These are phyloP conservation scores for Wickerhamiella lipophila DNA, from an alignment of 805 yeast genomes.

Conservation along the genomic window DNA sequence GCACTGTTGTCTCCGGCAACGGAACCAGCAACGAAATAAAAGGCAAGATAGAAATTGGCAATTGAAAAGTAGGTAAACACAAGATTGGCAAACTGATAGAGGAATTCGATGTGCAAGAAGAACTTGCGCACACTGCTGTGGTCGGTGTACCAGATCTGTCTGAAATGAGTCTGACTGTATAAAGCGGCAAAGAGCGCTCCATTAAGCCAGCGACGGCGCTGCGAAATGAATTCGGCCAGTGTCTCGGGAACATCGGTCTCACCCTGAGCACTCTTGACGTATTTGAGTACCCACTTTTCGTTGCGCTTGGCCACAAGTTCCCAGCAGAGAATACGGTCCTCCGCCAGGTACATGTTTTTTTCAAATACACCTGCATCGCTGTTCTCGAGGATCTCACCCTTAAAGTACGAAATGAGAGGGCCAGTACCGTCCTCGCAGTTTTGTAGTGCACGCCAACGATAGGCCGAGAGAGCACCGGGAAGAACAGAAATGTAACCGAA, in stretches of 20 bases:
- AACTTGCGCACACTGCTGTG: slow-evolving; percentile 73
- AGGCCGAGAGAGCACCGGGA: slow-evolving; percentile 94
- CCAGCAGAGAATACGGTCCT: slow-evolving; percentile 93
- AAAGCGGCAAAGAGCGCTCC: slow-evolving; percentile 97
- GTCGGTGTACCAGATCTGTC: slow-evolving; percentile 76
- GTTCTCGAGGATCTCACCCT: slow-evolving; percentile 61
- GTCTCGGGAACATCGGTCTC: slow-evolving; percentile 95
- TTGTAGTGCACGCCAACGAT: slow-evolving; percentile 73
- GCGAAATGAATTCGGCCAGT: slow-evolving; percentile 89
- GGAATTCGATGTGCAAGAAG: slow-evolving; percentile 73
- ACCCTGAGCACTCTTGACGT: slow-evolving; percentile 85
- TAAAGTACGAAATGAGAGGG: slow-evolving; percentile 76
- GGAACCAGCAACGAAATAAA: slow-evolving; percentile 85
- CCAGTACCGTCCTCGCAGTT: slow-evolving; percentile 88
- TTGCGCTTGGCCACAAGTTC: slow-evolving; percentile 78
- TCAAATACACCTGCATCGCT: slow-evolving; percentile 77
- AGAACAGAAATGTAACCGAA: slow-evolving; percentile 89
- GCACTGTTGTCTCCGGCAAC: slow-evolving; percentile 38
- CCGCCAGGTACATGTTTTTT: slow-evolving; percentile 95
- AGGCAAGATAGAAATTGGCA: slow-evolving; percentile 83
- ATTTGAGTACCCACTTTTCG: slow-evolving; percentile 80
- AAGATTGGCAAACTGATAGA: slow-evolving; percentile 70
- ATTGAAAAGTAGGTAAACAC: slow-evolving; percentile 85
- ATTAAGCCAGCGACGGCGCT: slow-evolving; percentile 95
- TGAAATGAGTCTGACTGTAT: slow-evolving; percentile 74